Evolutionary conservation across 1,139 yeast genomes (phyloP).

Genomic region (Meyerozyma athensensis): DNA sequence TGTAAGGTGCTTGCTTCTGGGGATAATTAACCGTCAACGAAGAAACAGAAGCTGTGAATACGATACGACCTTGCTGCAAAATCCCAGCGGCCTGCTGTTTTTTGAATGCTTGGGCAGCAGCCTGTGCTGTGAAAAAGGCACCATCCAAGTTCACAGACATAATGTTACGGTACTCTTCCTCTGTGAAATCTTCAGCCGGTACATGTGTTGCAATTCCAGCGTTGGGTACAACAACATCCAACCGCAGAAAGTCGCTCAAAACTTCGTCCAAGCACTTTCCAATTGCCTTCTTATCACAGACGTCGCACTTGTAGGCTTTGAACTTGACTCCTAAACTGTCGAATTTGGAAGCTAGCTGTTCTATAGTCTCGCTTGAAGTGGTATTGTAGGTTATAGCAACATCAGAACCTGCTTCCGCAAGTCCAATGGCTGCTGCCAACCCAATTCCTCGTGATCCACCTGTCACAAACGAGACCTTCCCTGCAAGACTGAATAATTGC

Average conservation of each 20-base stretch:
- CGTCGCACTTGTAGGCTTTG: constrained; percentile 11
- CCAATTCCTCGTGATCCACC: constrained; percentile 7
- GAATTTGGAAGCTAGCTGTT: constrained; percentile 3
- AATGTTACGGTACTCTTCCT: constrained; percentile 14
- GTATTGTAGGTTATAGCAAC: constrained; percentile 6
- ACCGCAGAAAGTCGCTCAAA: constrained; percentile 17
- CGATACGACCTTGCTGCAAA: constrained; percentile 4
- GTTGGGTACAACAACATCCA: constrained; percentile 25
- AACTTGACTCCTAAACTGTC: constrained; percentile 3
- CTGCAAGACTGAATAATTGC: constrained; percentile 4
- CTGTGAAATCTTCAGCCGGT: constrained; percentile 16
- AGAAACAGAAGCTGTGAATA: constrained; percentile 5
- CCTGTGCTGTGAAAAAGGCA: constrained; percentile 24
- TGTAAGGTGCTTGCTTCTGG: constrained; percentile 3
- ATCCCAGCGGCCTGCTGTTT: constrained; percentile 7
- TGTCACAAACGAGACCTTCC: constrained; percentile 5
- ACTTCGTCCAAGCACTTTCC: constrained; percentile 19
- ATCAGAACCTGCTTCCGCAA: constrained; percentile 7
- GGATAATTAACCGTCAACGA: constrained; percentile 3
- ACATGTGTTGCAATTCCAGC: constrained; percentile 23
- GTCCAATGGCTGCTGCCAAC: constrained; percentile 6
- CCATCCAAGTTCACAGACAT: constrained; percentile 21
- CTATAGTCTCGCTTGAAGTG: neutral
- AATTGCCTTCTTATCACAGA: constrained; percentile 16
- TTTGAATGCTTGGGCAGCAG: constrained; percentile 22